Evolutionary conservation across 2,329 filamentous ascomycete genomes (phyloP).

Genomic region (Colletotrichum chlorophyti): DNA sequence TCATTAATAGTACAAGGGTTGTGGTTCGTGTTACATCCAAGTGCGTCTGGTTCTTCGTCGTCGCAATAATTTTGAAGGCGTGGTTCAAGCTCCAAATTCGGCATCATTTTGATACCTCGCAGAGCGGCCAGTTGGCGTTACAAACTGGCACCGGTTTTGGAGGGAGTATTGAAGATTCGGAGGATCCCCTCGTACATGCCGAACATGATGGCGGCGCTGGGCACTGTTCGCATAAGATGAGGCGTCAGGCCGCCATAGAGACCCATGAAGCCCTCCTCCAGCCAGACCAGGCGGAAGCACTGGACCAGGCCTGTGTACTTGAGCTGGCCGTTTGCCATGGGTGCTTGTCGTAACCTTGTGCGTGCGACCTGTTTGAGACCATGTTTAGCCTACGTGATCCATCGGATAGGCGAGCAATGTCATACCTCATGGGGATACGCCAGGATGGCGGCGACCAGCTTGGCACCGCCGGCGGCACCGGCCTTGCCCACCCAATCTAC

Average conservation of each 20-base stretch:
- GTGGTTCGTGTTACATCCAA: too few species aligned
- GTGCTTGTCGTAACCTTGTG: constrained; percentile 84
- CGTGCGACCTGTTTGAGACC: constrained; percentile 69
- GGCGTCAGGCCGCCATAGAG: constrained; percentile 92
- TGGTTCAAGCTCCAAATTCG: too few species aligned
- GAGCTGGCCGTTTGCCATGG: constrained; percentile 71
- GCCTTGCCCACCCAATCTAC: constrained; percentile 82
- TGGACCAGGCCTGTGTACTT: constrained; percentile 91
- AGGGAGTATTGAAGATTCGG: constrained; percentile 46
- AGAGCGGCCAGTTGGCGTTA: neutral
- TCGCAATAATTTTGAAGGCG: too few species aligned
- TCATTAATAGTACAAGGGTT: too few species aligned
- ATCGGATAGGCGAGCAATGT: constrained; percentile 21
- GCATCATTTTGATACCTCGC: too few species aligned
- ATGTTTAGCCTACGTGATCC: too few species aligned
- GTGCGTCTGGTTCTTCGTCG: neutral
- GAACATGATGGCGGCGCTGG: constrained; percentile 95
- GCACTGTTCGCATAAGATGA: constrained; percentile 89
- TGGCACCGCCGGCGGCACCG: constrained; percentile 81
- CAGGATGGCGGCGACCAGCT: constrained; percentile 81
- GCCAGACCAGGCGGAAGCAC: constrained; percentile 87
- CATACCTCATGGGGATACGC: constrained; percentile 91
- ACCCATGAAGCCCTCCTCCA: constrained; percentile 84
- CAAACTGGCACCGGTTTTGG: constrained; percentile 16
- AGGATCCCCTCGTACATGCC: constrained; percentile 78